Base-by-base conservation (phyloP, 2,329 filamentous ascomycete genomes). In the Scytalidium sp. region DNA sequence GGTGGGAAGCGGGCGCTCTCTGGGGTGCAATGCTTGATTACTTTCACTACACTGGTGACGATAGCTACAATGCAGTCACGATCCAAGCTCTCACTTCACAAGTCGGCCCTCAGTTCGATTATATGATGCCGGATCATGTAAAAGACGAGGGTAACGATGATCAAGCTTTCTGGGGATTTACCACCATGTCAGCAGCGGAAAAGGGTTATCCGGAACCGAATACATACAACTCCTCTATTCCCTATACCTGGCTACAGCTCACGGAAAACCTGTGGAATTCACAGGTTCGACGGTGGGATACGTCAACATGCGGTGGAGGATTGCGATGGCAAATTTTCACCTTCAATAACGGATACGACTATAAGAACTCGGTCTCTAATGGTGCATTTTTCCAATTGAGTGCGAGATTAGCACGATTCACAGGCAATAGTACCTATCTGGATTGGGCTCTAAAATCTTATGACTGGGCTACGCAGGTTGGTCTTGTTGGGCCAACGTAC, bases 351-450 rank as follows among this genome's bases (percentile, higher is more conserved):
- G 90, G 90, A 13, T 85, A 91, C 65, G 78, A 83, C 61, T 94
- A 95, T 78, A 94, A 92, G 70, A 93, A 93, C 71, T 79, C 84
- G 15, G 81, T 92, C 58, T 85, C 84, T 53, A 94, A 94, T 66
- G 89, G 88, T 40, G 85, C 84, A n/a, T 83, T 94, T 64, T 92
- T 95, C 67, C 86, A 92, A 61, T 76, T 96, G 11, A 84, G 86
- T 3, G 88, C 90, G 1, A 84, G 89, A 17, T 75, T 93, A 13
- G 87, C 85, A 21, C 80, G 85, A 43, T 84, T 81, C 52, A 88
- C 85, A 0, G 82, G 81, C 15, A 85, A 88, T 60, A 66, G 77
- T 45, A 85, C 80, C 0, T 88, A 88, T 59, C 54, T 72, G 13
- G 76, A 86, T 17, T 90, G 85, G 86, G 85, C 86, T 1, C 66